phyloP scores from a whole-genome alignment of 257 asterid species.

The Solanum habrochaites region DNA sequence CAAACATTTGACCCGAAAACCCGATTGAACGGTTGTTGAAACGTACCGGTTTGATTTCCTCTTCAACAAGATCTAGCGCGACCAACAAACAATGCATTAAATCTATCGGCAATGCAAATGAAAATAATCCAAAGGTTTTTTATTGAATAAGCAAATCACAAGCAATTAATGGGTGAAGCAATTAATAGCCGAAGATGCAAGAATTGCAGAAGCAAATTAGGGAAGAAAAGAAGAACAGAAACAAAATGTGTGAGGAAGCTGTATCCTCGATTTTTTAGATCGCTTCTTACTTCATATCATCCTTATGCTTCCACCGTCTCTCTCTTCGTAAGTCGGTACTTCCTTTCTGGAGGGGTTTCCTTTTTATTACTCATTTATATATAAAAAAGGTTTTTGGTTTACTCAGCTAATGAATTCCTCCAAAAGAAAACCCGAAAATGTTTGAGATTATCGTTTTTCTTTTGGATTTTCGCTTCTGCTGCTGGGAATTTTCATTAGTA shows the following conservation, averaged over 20 bases:
- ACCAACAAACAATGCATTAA: background rate
- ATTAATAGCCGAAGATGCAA: conserved; percentile 43
- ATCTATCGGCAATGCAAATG: background rate
- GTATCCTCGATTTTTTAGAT: conserved; percentile 49
- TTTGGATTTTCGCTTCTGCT: background rate
- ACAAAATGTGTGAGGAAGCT: conserved; percentile 71
- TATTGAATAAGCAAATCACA: background rate
- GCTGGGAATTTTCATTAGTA: background rate
- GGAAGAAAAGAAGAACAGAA: no score
- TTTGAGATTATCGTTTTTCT: background rate
- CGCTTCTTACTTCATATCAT: conserved; percentile 62
- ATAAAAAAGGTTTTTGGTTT: background rate
- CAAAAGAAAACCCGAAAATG: background rate
- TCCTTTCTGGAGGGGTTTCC: background rate
- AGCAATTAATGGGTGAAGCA: conserved; percentile 33
- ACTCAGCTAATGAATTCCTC: background rate
- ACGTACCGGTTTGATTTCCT: background rate
- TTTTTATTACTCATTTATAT: background rate
- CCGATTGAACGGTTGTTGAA: no score
- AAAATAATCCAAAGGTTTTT: background rate
- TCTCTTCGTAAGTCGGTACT: conserved; percentile 53
- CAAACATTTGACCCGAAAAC: background rate
- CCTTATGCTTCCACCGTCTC: conserved; percentile 66
- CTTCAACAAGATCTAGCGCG: background rate
- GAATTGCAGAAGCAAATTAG: conserved; percentile 73